Base-by-base conservation (phyloP, 495 filamentous ascomycete genomes). In the Aspergillus leporis region DNA sequence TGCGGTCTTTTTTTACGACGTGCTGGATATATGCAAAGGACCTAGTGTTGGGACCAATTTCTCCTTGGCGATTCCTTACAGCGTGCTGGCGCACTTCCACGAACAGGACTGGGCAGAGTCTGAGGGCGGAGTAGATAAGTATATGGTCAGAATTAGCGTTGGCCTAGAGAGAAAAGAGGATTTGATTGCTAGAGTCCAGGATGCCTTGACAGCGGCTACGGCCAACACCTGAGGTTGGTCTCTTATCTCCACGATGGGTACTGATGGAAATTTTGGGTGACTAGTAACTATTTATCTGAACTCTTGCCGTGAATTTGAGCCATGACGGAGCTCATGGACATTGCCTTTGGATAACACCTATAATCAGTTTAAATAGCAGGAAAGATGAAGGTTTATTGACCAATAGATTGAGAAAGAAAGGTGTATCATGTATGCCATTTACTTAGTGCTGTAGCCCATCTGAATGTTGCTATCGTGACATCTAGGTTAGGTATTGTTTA, bases 41-140 rank as follows among this genome's bases (percentile, higher is more conserved):
- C 64, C 67, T 0, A 67, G 58, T 48, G 30, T 70, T 32, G 67
- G 67, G 40, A 70, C 65, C 0, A 70, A 70, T 36, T 67, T 61
- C 31, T 59, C 62, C 0, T 21, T 70, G 6, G 63, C 62, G 6
- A 46, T 58, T 53, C 56, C 67, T 4, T 70, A 65, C 36, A 28
- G 59, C 1, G 19, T 55, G 19, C 47, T 70, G 7, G 65, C 62
- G 14, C 66, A 66, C 50, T 53, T 31, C 18, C 18, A 32, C 0
- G 67, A 68, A 16, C 38, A 43, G 31, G 67, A 68, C 7, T 70
- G 66, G 66, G 65, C 65, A 4, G 67, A 48, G 18, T 32, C 34
- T 1, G 59, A 61, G 43, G 43, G 43, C 25, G 66, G 58, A 5
- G 53, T 70, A 13, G 36, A 50, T 7, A 57, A 58, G 41, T 49